Base-by-base conservation (phyloP, 2,329 filamentous ascomycete genomes). In the Colletotrichum agaves region DNA sequence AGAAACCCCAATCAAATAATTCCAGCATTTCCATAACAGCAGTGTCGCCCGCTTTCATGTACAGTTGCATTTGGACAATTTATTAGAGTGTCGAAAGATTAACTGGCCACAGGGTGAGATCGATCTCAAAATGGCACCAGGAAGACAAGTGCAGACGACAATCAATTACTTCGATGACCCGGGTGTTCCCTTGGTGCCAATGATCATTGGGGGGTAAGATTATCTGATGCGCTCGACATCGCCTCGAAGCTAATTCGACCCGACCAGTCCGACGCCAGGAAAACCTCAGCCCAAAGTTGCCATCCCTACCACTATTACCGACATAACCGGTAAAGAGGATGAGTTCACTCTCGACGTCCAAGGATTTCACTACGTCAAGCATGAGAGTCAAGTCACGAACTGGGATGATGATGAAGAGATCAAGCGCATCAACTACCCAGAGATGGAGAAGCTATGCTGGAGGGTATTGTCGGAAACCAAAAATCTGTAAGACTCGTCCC, bases 261-360 rank as follows among this genome's bases (percentile, higher is more conserved):
- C 11, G 5, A 10, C 44, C 37, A 64, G 64, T 12, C 64, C 64
- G 46, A 50, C 41, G 11, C 64, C 64, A 2, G 64, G 61, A 50
- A 67, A 67, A 39, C 64, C 64, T 23, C 64, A 67, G 61, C 91
- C 89, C 0, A 87, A 91, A 72, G 84, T 90, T 11, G 82, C 87
- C 23, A 80, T 21, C 81, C 84, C 0, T 78, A 81, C 63, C 83
- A 88, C 1, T 75, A 78, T 33, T 81, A 89, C 39, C 81, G 89
- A 91, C 0, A 84, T 80, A 7, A 77, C 85, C 37, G 88, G 89
- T 0, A 89, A 91, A 73, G 88, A 91, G 60, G 89, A 91, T 69
- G 89, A 91, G 73, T 91, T 89, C 0, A 77, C 81, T 5, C 79
- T 80, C 21, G 87, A 87, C 0, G 87, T 88, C 0, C 81, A 79